Base-by-base conservation (phyloP, 2,329 filamentous ascomycete genomes). In the Corniculantispora saksenae region DNA sequence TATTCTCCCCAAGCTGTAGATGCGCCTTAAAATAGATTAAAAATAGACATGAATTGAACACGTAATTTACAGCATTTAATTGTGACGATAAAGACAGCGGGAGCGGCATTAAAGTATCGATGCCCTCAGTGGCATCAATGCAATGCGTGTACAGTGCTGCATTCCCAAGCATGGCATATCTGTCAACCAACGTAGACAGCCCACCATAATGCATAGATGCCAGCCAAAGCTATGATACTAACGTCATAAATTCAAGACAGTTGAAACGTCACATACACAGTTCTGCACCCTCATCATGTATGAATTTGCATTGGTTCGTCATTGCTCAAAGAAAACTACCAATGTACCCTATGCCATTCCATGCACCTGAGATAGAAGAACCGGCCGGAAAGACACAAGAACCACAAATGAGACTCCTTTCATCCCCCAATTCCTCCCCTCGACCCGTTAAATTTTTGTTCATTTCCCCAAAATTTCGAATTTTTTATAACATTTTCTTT, bases 1-100 rank as follows among this genome's bases (percentile, higher is more conserved):
- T 65, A 81, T 87, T 58, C 74, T 87, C 66, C 75, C 83, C 63
- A 84, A 84, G 76, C 77, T 87, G 69, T 87, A 79, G 78, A 66
- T 40, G 51, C 27, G 15, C 53, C 19, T 15, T 48, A 56, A 65
- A 51, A 43, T 60, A 51, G 51, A 63, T 43, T 53, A 48, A 61
- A 17, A 53, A 54, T 43, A 63, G 40, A 57, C 17, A 21, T 54
- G n/a, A 61, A 40, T 51, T 60, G 29, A 29, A 47, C 45, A 61
- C 47, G 17, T 27, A 27, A 15, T 43, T 43, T 43, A 15, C 17
- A 43, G 17, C 38, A 43, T 10, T 15, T 43, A 13, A 43, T 43
- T 13, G 38, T 7, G 38, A 43, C 17, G 9, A 13, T 43, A 15
- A 13, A 19, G n/a, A n/a, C n/a, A n/a, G n/a, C n/a, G n/a, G n/a